Conservation (phyloP, 805 yeast genomes). For the Wickerhamiella parazyma region DNA sequence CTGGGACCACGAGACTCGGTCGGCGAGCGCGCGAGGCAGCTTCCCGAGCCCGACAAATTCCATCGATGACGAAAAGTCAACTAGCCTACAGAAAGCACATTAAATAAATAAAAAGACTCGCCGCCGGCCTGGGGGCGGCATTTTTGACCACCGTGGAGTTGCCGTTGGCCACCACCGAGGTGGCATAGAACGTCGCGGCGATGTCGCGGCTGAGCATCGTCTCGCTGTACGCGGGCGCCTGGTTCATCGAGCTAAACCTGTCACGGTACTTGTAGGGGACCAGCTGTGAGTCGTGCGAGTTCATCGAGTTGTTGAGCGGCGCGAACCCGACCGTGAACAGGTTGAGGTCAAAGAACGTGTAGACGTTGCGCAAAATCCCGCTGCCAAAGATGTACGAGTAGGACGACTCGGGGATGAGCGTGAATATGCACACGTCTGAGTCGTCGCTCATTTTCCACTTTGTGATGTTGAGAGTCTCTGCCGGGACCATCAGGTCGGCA, state of each 20-base stretch:
- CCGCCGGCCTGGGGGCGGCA: not conserved
- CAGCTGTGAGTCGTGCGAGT: not conserved
- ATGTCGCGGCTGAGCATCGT: not conserved
- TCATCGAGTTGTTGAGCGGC: slow-evolving; percentile 1
- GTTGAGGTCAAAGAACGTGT: slow-evolving; percentile 2
- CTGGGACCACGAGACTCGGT: not conserved
- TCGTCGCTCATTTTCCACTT: slow-evolving; percentile 4
- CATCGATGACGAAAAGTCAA: not conserved
- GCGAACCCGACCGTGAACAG: slow-evolving; percentile 1
- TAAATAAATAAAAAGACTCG: not conserved
- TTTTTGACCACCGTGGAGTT: not conserved
- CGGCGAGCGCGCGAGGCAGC: not conserved
- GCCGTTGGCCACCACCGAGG: not conserved
- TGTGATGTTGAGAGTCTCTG: not conserved
- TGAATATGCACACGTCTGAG: not conserved
- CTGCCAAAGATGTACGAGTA: slow-evolving; percentile 3
- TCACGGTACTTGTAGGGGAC: not conserved
- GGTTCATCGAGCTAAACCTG: not conserved
- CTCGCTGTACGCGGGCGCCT: not conserved
- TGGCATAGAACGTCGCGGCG: slow-evolving; percentile 6
- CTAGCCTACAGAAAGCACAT: not conserved
- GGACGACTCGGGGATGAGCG: slow-evolving; percentile 2
- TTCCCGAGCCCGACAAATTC: slow-evolving; percentile 2
- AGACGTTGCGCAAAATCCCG: slow-evolving; percentile 4
- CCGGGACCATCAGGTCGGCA: slow-evolving; percentile 4